Evolutionary conservation across 75 land plant genomes (phyloP).

Genomic region (Picea sitchensis): DNA sequence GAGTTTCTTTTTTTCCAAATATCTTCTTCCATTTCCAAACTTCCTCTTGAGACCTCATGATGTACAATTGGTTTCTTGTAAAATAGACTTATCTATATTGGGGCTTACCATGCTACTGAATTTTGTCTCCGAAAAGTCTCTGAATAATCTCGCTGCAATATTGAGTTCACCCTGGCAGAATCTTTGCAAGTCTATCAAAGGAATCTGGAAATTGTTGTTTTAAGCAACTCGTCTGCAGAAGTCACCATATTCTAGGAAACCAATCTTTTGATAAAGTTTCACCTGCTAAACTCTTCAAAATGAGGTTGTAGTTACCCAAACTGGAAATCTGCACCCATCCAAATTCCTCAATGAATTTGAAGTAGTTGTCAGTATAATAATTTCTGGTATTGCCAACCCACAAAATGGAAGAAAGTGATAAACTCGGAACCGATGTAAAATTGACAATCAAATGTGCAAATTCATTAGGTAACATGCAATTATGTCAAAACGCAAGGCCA

Average conservation of each 20-base stretch:
- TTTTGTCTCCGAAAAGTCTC: neutral
- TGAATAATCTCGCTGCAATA: conserved; percentile 7
- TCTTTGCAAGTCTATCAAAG: conserved; percentile 27
- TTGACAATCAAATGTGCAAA: neutral
- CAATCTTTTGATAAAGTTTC: neutral
- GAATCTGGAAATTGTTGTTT: conserved; percentile 4
- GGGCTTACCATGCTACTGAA: conserved; percentile 34
- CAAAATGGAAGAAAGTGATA: neutral
- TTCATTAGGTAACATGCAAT: neutral
- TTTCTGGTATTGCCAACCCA: neutral
- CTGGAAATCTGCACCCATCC: neutral
- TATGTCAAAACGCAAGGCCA: neutral
- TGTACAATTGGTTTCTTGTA: neutral
- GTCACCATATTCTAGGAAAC: neutral
- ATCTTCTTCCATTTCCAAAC: neutral
- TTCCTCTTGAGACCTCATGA: neutral
- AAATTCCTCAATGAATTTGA: neutral
- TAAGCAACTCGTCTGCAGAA: neutral
- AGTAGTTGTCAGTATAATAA: neutral
- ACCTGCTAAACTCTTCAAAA: neutral
- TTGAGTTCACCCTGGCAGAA: conserved; percentile 28
- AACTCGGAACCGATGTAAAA: neutral
- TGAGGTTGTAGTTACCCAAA: neutral
- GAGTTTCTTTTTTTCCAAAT: neutral
- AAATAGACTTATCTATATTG: conserved; percentile 60